phyloP scores from a whole-genome alignment of 257 asterid genomes.

The Salvia hispanica region DNA sequence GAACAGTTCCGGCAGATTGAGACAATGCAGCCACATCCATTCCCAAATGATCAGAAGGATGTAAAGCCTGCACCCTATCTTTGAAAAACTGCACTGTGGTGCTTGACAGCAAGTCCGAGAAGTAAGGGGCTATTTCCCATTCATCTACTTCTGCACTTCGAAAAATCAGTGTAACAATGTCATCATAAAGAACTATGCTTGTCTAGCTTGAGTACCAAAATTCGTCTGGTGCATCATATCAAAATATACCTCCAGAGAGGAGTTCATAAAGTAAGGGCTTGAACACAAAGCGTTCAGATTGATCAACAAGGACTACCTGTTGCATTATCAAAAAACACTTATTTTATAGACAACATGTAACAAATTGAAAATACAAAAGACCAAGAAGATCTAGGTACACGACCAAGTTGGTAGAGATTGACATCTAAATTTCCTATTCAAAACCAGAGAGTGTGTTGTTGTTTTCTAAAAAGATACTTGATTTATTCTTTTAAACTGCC shows the following conservation, averaged over 20 bases:
- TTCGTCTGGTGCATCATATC: constrained; percentile 19
- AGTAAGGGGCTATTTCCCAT: constrained; percentile 98
- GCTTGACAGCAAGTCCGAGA: constrained; percentile 79
- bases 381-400: background rate
- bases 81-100: constrained; percentile 71
- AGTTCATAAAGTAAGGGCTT: constrained; percentile 94
- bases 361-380: constrained; percentile 11
- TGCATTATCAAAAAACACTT: constrained; percentile 22
- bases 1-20: constrained; percentile 71
- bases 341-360: constrained; percentile 15
- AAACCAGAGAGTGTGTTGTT: constrained; percentile 8
- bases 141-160: constrained; percentile 78
- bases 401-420: constrained; percentile 5
- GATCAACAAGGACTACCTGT: constrained; percentile 94
- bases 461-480: background rate
- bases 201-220: constrained; percentile 19
- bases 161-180: constrained; percentile 15
- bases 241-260: constrained; percentile 82
- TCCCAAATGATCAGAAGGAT: constrained; percentile 69
- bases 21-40: constrained; percentile 42
- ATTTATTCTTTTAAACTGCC: background rate
- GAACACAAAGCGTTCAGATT: constrained; percentile 86
- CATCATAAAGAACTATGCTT: constrained; percentile 9
- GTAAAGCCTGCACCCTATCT: constrained; percentile 70
- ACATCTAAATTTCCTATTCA: constrained; percentile 12